These are phyloP conservation scores for Coemansia sp. DNA, from an alignment of 192 early-diverging fungal species.

Conservation along the genomic window DNA sequence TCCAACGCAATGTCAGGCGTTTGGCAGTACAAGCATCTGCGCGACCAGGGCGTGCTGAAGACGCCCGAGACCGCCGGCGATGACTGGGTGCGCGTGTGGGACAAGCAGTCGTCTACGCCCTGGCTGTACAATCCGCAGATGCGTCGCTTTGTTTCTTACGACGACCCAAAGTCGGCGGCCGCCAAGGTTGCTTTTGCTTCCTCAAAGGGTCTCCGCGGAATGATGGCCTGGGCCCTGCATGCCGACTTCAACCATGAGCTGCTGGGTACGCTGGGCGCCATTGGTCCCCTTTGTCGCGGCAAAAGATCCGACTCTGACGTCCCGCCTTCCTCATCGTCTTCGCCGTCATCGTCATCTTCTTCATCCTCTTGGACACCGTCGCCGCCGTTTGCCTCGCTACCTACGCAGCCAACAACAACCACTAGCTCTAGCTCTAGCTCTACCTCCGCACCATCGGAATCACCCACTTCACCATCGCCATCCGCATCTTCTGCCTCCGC, in stretches of 20 bases:
- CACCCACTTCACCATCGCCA: neutral
- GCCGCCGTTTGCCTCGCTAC: conserved; percentile 25
- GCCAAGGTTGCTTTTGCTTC: conserved; percentile 63
- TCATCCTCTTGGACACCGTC: conserved; percentile 23
- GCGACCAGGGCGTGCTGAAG: conserved; percentile 57
- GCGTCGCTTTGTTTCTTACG: conserved; percentile 75
- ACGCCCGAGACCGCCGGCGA: conserved; percentile 40
- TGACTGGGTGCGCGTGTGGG: conserved; percentile 63
- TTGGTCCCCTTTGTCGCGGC: conserved; percentile 49
- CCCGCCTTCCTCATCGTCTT: neutral
- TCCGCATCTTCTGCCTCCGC: neutral
- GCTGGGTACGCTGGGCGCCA: conserved; percentile 22
- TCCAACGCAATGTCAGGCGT: conserved; percentile 55
- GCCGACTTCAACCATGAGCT: conserved; percentile 60
- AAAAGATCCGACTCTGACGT: conserved; percentile 22
- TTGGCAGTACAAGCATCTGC: conserved; percentile 64
- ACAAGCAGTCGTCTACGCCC: conserved; percentile 56
- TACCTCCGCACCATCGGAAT: neutral
- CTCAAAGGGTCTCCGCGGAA: conserved; percentile 58
- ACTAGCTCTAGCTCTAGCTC: neutral
- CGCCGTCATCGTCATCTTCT: neutral
- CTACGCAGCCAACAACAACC: neutral
- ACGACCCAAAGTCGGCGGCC: conserved; percentile 67
- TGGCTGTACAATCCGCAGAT: conserved; percentile 60
- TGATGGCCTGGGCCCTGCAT: conserved; percentile 64